Evolutionary conservation across 768 basidiomycete genomes (phyloP).

Genomic region (Naganishia vaughanmartiniae): DNA sequence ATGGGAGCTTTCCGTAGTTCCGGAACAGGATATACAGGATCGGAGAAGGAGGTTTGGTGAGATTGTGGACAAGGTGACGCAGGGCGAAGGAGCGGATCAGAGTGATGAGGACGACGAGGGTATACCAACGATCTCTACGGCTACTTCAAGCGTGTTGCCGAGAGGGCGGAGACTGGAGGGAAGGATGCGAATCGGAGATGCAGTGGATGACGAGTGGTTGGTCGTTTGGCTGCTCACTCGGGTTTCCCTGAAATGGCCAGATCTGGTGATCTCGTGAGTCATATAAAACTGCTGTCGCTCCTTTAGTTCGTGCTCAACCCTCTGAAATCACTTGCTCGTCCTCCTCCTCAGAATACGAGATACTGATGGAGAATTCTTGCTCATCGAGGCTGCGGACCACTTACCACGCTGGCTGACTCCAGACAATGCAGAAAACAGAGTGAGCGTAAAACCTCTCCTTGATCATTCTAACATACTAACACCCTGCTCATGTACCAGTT

Average conservation of each 20-base stretch:
- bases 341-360: constrained; percentile 64
- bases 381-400: constrained; percentile 91
- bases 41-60: constrained; percentile 15
- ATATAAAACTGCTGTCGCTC: neutral
- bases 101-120: neutral
- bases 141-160: neutral
- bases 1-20: constrained; percentile 45
- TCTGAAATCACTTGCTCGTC: neutral
- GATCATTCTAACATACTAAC: neutral
- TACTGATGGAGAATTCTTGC: constrained; percentile 89
- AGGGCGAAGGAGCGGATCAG: neutral
- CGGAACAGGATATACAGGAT: constrained; percentile 20
- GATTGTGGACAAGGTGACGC: constrained; percentile 17
- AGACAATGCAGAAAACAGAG: constrained; percentile 85
- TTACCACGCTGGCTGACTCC: constrained; percentile 90
- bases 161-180: constrained; percentile 65
- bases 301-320: neutral
- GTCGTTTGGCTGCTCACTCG: constrained; percentile 82
- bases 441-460: constrained; percentile 55
- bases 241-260: constrained; percentile 69
- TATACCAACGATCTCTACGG: neutral
- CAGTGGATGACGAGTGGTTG: constrained; percentile 98
- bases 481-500: constrained; percentile 47
- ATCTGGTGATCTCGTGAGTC: constrained; percentile 71
- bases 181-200: constrained; percentile 86